Evolutionary conservation across 768 basidiomycete genomes (phyloP), one percentile per base, ranked within the genome.

Genomic region (Pleurotus tuber-regium): DNA sequence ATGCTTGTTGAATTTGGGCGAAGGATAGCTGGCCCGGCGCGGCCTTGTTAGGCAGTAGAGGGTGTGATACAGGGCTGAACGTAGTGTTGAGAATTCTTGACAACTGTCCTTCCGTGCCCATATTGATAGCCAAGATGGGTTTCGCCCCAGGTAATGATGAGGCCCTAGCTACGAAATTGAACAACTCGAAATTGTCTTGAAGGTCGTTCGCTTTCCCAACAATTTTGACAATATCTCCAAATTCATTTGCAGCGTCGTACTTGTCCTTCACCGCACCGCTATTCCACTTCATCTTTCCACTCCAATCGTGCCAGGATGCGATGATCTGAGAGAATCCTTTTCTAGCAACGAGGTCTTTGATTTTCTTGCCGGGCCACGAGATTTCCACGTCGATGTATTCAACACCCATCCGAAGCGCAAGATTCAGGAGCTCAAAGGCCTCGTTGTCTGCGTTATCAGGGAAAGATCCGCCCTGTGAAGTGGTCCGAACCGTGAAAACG

Each of bases 271-370:
- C 82, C 21, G 74, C 65, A 4, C 78, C 66, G 14, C 86, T 76
- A 57, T 83, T 78, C 96, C 96, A 99, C 57, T 80, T 79, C 72
- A 95, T 76, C 10, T 75, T 73, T 2, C 96, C 95, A 38, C 82
- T 85, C 87, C 89, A 94, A 61, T 99, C 94, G 63, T 98, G 96
- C 85, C 87, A 97, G 4, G 94, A 97, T 0, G 92, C 89, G 52
- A 99, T 86, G 61, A 98, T 81, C 57, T 86, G 77, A 0, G 93
- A 88, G 33, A 69, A 60, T 0, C 90, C 84, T 65, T 93, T 96
- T 48, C 71, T 73, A 10, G 71, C 60, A 23, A 74, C 66, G 38
- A 98, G 70, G 2, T 79, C 75, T 25, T 75, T 74, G 52, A 95
- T 80, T 43, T 74, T 61, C 43, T 79, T 74, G 56, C 82, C 75